These are phyloP conservation scores for Avena sativa DNA, from an alignment of 176 grass and related monocot species.

Conservation along the genomic window DNA sequence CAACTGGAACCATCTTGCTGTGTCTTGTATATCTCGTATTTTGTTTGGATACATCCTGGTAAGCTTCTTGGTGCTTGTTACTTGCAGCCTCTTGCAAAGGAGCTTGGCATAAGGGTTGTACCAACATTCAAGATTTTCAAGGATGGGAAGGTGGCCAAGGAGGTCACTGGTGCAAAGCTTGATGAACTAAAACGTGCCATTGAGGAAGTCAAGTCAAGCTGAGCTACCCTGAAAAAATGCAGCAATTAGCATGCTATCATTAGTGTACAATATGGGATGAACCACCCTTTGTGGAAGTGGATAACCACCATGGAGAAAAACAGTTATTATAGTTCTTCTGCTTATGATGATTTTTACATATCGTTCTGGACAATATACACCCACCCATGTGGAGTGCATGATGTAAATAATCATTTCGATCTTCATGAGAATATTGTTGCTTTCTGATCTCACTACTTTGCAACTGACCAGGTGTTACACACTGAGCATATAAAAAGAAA, in stretches of 20 bases:
- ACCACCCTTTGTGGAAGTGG: slow-evolving; percentile 36
- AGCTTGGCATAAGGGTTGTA: slow-evolving; percentile 83
- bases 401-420: slow-evolving; percentile 46
- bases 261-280: slow-evolving; percentile 49
- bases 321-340: slow-evolving; percentile 45
- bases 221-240: slow-evolving; percentile 46
- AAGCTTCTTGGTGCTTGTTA: slow-evolving; percentile 26
- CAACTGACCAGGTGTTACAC: slow-evolving; percentile 4
- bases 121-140: slow-evolving; percentile 97
- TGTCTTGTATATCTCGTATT: slow-evolving; percentile 23
- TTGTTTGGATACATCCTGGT: slow-evolving; percentile 12
- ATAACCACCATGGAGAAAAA: slow-evolving; percentile 38
- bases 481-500: background rate
- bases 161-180: slow-evolving; percentile 88
- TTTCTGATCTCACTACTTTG: slow-evolving; percentile 33
- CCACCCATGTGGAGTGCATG: slow-evolving; percentile 33
- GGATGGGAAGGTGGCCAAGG: slow-evolving; percentile 80
- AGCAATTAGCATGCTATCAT: slow-evolving; percentile 34
- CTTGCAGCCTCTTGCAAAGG: slow-evolving; percentile 81
- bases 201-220: slow-evolving; percentile 67
- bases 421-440: slow-evolving; percentile 10
- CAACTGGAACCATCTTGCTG: background rate
- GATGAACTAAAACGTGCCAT: slow-evolving; percentile 74
- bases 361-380: slow-evolving; percentile 35
- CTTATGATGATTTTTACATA: slow-evolving; percentile 46